Conservation (phyloP, 202 grass and related monocot species). For the Hordeum pubiflorum region DNA sequence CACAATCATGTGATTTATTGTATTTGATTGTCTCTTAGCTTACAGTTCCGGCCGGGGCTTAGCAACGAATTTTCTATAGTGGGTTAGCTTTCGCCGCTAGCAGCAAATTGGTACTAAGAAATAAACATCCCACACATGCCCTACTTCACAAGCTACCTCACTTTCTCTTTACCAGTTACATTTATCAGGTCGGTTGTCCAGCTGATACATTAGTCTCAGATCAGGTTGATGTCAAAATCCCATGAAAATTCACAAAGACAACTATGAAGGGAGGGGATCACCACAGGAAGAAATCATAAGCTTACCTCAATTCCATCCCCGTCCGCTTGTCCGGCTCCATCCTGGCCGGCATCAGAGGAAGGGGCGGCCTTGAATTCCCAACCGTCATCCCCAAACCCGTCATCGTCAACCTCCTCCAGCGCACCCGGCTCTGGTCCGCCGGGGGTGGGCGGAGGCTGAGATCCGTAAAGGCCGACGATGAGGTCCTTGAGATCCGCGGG, state of each 20-base stretch:
- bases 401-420: neutral
- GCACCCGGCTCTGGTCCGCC: neutral
- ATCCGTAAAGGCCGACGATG: constrained; percentile 45
- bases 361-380: constrained; percentile 31
- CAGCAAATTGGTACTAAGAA: neutral
- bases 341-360: neutral
- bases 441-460: neutral
- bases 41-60: neutral
- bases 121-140: neutral
- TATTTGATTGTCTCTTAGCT: neutral
- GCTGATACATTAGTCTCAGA: neutral
- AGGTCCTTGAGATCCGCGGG: constrained; percentile 56
- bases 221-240: neutral
- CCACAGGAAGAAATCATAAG: neutral
- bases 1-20: neutral
- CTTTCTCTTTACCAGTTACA: neutral
- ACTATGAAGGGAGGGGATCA: neutral
- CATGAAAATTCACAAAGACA: neutral
- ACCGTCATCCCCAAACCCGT: constrained; percentile 32
- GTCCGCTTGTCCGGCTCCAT: neutral
- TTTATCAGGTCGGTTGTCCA: neutral
- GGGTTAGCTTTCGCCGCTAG: neutral
- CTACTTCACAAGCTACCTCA: neutral
- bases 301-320: constrained; percentile 10
- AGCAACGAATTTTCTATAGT: neutral